Percentiles rank a stretch among this genome's conserved stretches.
Evolutionary conservation across 2,329 filamentous ascomycete species (phyloP).

Genomic region (Epichloe sp.): DNA sequence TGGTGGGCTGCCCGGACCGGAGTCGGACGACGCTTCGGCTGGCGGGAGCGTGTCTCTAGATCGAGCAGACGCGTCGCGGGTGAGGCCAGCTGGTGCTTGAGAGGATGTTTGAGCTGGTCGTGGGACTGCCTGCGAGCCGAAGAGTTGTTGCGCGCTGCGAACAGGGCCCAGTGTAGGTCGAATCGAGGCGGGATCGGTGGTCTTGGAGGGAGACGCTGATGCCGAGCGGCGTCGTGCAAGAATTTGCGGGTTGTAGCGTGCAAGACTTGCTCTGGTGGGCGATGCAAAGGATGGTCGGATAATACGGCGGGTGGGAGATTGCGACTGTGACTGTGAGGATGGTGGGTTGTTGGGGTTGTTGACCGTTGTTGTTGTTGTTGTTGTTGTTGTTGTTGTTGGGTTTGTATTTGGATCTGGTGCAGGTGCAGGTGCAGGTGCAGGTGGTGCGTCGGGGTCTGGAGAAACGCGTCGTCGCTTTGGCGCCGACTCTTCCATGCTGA

Average conservation of each 20-base stretch:
- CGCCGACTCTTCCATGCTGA: slow-evolving; percentile 39
- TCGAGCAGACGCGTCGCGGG: slow-evolving; percentile 11
- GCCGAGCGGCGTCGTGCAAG: slow-evolving; percentile 31
- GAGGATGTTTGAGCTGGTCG: not conserved
- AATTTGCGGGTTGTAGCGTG: slow-evolving; percentile 47
- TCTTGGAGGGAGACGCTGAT: slow-evolving; percentile 19
- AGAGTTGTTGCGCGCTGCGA: not conserved
- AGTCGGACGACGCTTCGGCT: slow-evolving; percentile 10
- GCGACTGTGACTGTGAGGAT: slow-evolving; percentile 3
- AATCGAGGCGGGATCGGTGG: slow-evolving; percentile 8
- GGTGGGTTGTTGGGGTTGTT: not conserved
- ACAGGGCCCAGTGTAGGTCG: not conserved
- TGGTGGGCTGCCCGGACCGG: slow-evolving; percentile 22
- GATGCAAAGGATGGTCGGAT: slow-evolving; percentile 48
- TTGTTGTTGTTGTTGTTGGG: not conserved
- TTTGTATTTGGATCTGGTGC: not conserved
- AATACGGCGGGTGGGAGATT: slow-evolving; percentile 12
- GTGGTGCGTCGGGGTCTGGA: slow-evolving; percentile 2
- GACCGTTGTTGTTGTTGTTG: not conserved
- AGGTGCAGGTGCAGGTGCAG: not conserved
- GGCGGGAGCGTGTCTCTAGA: slow-evolving; percentile 9
- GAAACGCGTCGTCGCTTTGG: slow-evolving; percentile 32
- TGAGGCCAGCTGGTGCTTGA: not conserved
- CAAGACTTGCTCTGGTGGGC: slow-evolving; percentile 51
- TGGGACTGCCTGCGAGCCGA: not conserved